Percentiles rank a stretch among this genome's conserved stretches.
These are phyloP conservation scores for Chaetomiaceae sp. DNA, from an alignment of 2,329 filamentous ascomycete species.

Conservation along the genomic window DNA sequence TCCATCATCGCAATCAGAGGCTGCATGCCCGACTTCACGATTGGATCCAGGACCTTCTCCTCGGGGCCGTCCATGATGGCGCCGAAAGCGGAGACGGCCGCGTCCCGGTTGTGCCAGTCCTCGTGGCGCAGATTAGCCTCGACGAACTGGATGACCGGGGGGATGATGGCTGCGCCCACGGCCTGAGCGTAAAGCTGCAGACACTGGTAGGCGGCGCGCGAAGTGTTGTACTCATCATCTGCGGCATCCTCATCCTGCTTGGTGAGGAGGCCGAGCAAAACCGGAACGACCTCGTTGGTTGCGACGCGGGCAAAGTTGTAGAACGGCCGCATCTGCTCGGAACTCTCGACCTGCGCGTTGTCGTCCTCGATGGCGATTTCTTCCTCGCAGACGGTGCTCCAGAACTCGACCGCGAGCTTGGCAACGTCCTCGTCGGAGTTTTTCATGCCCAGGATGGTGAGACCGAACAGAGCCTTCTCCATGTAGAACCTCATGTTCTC, in stretches of 20 bases:
- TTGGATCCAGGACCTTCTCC: conserved; percentile 81
- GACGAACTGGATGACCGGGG: conserved; percentile 82
- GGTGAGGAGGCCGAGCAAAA: conserved; percentile 79
- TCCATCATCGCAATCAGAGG: conserved; percentile 90
- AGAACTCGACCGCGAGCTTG: conserved; percentile 97
- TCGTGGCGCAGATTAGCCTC: conserved; percentile 84
- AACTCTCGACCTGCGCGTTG: conserved; percentile 69
- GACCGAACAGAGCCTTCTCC: conserved; percentile 97
- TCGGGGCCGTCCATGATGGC: conserved; percentile 99
- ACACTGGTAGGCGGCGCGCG: conserved; percentile 92
- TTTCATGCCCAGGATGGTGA: conserved; percentile 98
- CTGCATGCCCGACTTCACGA: conserved; percentile 91
- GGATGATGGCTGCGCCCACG: conserved; percentile 76
- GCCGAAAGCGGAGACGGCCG: conserved; percentile 92
- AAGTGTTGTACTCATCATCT: conserved; percentile 96
- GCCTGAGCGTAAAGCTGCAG: conserved; percentile 92
- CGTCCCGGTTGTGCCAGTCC: conserved; percentile 93
- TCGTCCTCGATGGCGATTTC: conserved; percentile 98
- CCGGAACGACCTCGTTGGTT: conserved; percentile 88
- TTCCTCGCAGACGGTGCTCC: conserved; percentile 99
- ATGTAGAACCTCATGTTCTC: conserved; percentile 99
- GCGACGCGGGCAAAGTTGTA: conserved; percentile 95
- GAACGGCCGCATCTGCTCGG: conserved; percentile 80
- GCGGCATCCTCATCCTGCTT: conserved; percentile 96
- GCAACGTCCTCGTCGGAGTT: conserved; percentile 95